phyloP scores from a whole-genome alignment of 1,139 yeast species.

The Suzukiozyma palmioleophila region DNA sequence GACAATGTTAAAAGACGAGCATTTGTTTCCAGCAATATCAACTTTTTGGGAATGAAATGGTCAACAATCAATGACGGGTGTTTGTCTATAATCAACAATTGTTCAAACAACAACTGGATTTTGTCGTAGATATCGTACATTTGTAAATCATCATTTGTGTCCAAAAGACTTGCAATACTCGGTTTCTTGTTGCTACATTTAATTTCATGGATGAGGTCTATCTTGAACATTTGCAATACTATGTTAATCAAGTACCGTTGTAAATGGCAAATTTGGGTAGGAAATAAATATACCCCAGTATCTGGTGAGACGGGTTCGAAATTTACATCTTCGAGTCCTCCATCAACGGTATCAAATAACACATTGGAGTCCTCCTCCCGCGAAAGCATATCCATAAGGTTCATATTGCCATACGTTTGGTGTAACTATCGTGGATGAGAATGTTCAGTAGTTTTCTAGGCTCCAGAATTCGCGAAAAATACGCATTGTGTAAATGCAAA shows the following conservation, averaged over 20 bases:
- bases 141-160: conserved; percentile 12
- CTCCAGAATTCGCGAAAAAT: too few relatives aligned
- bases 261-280: conserved; percentile 49
- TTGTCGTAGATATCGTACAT: conserved; percentile 9
- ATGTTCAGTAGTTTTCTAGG: too few relatives aligned
- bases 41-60: conserved; percentile 68
- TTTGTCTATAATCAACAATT: conserved; percentile 45
- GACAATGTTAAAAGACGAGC: conserved; percentile 50
- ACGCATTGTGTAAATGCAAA: too few relatives aligned
- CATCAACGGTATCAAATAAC: background rate
- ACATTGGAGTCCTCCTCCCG: conserved; percentile 13
- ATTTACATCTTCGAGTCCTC: background rate
- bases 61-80: conserved; percentile 71
- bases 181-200: conserved; percentile 22
- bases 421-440: background rate
- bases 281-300: conserved; percentile 42
- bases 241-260: conserved; percentile 57
- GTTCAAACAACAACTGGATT: conserved; percentile 40
- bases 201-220: conserved; percentile 34
- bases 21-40: conserved; percentile 60
- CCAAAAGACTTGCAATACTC: conserved; percentile 36
- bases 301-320: background rate
- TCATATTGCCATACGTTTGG: conserved; percentile 18
- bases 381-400: conserved; percentile 36
- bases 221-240: conserved; percentile 47